Evolutionary conservation across 805 yeast species (phyloP), one percentile per base, ranked within the genome.

Genomic region (Wickerhamiella bombiphila): DNA sequence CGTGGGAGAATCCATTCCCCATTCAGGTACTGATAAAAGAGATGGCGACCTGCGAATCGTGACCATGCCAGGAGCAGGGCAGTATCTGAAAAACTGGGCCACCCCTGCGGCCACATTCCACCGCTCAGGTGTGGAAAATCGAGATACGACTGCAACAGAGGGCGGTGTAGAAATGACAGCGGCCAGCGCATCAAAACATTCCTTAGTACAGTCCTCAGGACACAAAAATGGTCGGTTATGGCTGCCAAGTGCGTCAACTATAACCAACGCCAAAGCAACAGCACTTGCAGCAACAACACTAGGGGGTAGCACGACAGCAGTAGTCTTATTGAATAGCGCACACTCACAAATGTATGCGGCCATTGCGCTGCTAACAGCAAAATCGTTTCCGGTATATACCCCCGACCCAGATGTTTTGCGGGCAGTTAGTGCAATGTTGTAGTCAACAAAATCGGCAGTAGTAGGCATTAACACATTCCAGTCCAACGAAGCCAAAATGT

Each of bases 401-500:
- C 18, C 35, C 42, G 1, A 3, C 4, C 14, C 35, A n/a, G 5
- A 13, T 4, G 43, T 29, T 22, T 17, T 21, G 4, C 46, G 42
- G 4, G 41, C 41, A 14, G 40, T 45, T 2, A 37, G 42, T 4
- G 32, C 42, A 9, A 42, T 40, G 26, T 38, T 36, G 2, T 42
- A 33, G 28, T 59, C 61, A 34, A 64, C 48, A 42, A 54, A 75
- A 43, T 69, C 68, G 36, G 61, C 64, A 32, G 67, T 51, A 44
- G 69, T 67, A 2, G 93, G 82, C 45, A 74, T 81, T 34, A 69
- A 69, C 37, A 82, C 61, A 25, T 65, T 64, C 94, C 82, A 82
- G 45, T 71, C 76, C 50, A 85, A 67, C 3, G 80, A 80, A 45
- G 69, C 65, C 53, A 76, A 63, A 40, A 77, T 73, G 52, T 80